A percentile compares a stretch with the other conserved stretches of the same genome.
phyloP scores from a whole-genome alignment of 495 filamentous ascomycete species.

The Antarctomyces pellizariae region DNA sequence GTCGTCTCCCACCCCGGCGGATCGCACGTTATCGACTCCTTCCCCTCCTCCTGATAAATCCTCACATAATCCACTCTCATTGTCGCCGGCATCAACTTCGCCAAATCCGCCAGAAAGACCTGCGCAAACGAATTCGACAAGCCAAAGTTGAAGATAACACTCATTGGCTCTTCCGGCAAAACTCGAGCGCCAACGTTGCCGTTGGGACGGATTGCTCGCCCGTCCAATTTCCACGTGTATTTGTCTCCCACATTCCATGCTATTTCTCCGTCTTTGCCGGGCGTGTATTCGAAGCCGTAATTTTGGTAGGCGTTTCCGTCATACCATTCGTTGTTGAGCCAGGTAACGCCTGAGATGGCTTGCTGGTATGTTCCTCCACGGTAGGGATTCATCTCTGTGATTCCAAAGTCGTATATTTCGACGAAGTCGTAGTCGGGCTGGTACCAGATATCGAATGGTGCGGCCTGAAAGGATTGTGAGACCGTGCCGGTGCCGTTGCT shows the following conservation, averaged over 20 bases:
- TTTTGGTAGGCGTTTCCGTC: conserved; percentile 47
- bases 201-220: conserved; percentile 39
- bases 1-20: conserved; percentile 46
- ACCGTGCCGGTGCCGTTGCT: conserved; percentile 29
- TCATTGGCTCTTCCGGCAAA: conserved; percentile 48
- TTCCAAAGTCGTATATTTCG: conserved; percentile 31
- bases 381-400: conserved; percentile 42
- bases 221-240: conserved; percentile 44
- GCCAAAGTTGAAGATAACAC: conserved; percentile 46
- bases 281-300: conserved; percentile 50
- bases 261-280: conserved; percentile 34
- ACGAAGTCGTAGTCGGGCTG: conserved; percentile 43
- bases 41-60: conserved; percentile 43
- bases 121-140: conserved; percentile 45
- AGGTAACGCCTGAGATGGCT: conserved; percentile 45
- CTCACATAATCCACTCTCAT: conserved; percentile 56
- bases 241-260: conserved; percentile 45
- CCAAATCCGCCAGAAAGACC: conserved; percentile 30
- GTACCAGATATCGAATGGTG: conserved; percentile 58
- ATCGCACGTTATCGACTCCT: conserved; percentile 42
- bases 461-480: conserved; percentile 50
- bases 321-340: conserved; percentile 59
- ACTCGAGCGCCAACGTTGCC: conserved; percentile 50
- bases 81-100: conserved; percentile 35
- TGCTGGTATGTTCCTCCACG: conserved; percentile 48